phyloP scores from a whole-genome alignment of 257 asterid genomes.

The Nemophila menziesii region DNA sequence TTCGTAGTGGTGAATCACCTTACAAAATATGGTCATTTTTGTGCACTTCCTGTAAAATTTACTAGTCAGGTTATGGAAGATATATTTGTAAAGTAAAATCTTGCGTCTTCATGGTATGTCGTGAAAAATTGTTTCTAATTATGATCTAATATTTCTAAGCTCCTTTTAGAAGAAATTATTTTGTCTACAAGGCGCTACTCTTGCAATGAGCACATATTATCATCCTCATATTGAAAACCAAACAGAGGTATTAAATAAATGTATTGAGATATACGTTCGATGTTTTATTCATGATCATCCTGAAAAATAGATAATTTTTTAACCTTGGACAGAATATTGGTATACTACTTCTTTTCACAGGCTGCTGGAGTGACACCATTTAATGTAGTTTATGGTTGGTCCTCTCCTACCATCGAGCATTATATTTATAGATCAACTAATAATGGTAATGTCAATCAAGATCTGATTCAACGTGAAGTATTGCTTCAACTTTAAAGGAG shows the following conservation, averaged over 20 bases:
- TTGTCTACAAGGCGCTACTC: neutral
- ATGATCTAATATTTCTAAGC: neutral
- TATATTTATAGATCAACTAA: neutral
- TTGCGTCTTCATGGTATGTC: slow-evolving; percentile 1
- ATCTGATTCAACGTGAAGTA: neutral
- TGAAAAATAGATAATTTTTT: neutral
- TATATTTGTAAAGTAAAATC: neutral
- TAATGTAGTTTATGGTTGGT: neutral
- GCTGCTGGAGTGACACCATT: neutral
- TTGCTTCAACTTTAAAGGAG: neutral
- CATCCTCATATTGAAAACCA: slow-evolving; percentile 2
- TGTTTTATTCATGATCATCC: neutral
- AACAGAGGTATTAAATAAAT: neutral
- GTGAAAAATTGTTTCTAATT: neutral
- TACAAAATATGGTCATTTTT: slow-evolving; percentile 1
- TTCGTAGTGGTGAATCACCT: neutral
- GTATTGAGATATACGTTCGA: neutral
- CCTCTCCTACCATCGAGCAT: neutral
- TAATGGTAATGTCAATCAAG: neutral
- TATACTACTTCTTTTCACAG: neutral
- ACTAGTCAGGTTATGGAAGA: neutral
- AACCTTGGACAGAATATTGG: neutral
- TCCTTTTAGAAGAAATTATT: neutral
- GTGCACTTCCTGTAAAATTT: neutral
- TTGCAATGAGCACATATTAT: neutral